Evolutionary conservation across 192 early-diverging fungal species (phyloP).

Genomic region (Podila epicladia): DNA sequence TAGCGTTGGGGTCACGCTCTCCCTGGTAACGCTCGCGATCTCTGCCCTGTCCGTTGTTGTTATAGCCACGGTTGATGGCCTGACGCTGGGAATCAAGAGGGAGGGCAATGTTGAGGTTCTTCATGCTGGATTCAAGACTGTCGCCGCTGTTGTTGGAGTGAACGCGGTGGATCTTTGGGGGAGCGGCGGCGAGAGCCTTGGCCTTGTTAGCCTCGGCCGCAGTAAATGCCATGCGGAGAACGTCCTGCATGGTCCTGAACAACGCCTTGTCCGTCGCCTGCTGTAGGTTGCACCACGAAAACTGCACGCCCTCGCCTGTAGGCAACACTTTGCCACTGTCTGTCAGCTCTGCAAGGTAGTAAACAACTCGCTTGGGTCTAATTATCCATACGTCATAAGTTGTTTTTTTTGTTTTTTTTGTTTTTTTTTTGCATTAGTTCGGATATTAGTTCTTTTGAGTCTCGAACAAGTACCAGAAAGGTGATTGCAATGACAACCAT

Average conservation of each 20-base stretch:
- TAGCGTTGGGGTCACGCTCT: slow-evolving; percentile 29
- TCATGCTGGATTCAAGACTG: slow-evolving; percentile 54
- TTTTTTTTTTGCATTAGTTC: too few species aligned
- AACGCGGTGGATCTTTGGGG: slow-evolving; percentile 51
- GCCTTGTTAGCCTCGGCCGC: slow-evolving; percentile 69
- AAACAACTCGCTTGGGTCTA: slow-evolving; percentile 83
- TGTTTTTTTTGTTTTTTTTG: too few species aligned
- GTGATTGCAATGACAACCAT: neutral
- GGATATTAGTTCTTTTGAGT: neutral
- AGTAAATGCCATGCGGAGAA: slow-evolving; percentile 72
- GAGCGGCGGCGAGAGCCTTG: slow-evolving; percentile 39
- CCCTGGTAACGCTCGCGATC: slow-evolving; percentile 31
- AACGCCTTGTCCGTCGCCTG: slow-evolving; percentile 72
- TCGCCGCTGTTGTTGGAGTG: slow-evolving; percentile 52
- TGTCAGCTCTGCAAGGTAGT: slow-evolving; percentile 77
- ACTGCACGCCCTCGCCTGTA: slow-evolving; percentile 74
- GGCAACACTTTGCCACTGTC: slow-evolving; percentile 68
- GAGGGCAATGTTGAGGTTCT: slow-evolving; percentile 59
- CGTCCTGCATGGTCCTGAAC: slow-evolving; percentile 87
- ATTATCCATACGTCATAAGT: neutral
- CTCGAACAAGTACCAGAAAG: neutral
- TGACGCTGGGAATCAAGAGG: slow-evolving; percentile 58
- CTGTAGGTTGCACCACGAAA: slow-evolving; percentile 75
- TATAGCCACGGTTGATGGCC: slow-evolving; percentile 48
- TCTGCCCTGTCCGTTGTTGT: slow-evolving; percentile 15